These are phyloP conservation scores for Eucalyptus fibrosa DNA, from an alignment of 345 rosid genomes.

Conservation along the genomic window DNA sequence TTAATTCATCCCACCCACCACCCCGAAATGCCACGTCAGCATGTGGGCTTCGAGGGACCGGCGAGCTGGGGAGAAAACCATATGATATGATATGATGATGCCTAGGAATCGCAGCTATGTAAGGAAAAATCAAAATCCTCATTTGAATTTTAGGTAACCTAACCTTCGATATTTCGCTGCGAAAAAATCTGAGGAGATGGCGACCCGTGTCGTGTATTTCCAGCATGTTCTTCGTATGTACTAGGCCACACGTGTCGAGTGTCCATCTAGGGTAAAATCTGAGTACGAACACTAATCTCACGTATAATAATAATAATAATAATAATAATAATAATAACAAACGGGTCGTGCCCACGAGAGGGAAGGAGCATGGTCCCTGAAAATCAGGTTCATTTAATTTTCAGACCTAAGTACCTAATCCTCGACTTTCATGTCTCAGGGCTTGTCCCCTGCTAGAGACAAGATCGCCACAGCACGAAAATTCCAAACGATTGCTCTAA, in stretches of 20 bases:
- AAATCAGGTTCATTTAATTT: conserved; percentile 14
- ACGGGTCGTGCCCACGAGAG: conserved; percentile 40
- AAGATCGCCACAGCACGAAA: background rate
- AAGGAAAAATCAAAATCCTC: background rate
- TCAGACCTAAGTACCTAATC: background rate
- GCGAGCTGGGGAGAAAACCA: background rate
- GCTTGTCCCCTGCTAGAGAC: conserved; percentile 1
- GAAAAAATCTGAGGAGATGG: background rate
- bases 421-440: conserved; percentile 3
- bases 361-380: conserved; percentile 28
- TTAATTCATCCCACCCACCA: background rate
- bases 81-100: background rate
- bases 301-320: background rate
- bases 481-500: background rate
- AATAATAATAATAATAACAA: background rate
- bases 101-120: background rate
- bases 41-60: background rate
- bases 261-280: background rate
- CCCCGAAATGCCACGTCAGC: background rate
- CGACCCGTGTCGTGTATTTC: conserved; percentile 15
- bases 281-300: background rate
- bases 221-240: background rate
- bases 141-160: background rate
- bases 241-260: background rate
- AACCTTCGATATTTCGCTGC: background rate